These are phyloP conservation scores for Phaeoacremonium minimum DNA, from an alignment of 2,329 filamentous ascomycete genomes.

Conservation along the genomic window DNA sequence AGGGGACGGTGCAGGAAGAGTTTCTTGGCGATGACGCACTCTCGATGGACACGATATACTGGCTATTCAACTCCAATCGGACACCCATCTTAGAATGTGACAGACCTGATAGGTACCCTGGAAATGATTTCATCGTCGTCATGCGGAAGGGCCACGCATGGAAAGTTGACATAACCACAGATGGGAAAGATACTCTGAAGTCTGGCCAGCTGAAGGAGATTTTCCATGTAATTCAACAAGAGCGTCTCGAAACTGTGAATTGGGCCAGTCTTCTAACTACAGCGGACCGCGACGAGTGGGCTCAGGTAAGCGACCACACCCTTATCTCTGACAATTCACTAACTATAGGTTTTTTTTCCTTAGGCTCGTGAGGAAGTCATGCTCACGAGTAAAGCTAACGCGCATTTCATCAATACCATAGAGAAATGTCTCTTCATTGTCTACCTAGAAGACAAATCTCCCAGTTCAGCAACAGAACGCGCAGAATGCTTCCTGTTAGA, in stretches of 20 bases:
- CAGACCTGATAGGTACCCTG: conserved; percentile 14
- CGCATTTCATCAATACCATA: no score
- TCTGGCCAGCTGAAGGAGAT: conserved; percentile 9
- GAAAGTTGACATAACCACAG: conserved; percentile 14
- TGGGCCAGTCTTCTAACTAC: conserved; percentile 16
- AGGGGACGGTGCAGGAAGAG: conserved; percentile 9
- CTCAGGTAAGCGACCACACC: conserved; percentile 12
- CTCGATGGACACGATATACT: conserved; percentile 16
- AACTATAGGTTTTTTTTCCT: no score
- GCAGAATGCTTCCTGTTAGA: no score
- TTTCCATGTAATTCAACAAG: conserved; percentile 16
- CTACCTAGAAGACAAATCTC: no score
- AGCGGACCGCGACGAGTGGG: conserved; percentile 18
- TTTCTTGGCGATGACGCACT: conserved; percentile 13
- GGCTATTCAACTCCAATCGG: conserved; percentile 22
- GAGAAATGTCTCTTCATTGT: no score
- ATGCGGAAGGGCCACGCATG: conserved; percentile 18
- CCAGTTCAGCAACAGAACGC: no score
- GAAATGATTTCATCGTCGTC: conserved; percentile 17
- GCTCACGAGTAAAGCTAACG: no score
- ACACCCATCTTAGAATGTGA: conserved; percentile 15
- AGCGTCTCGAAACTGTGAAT: conserved; percentile 4
- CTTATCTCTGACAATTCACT: no score
- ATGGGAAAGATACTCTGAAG: conserved; percentile 5
- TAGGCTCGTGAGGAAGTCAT: no score